These are phyloP conservation scores for Cordyceps pruinosa DNA, from an alignment of 2,329 filamentous ascomycete genomes.

Conservation along the genomic window DNA sequence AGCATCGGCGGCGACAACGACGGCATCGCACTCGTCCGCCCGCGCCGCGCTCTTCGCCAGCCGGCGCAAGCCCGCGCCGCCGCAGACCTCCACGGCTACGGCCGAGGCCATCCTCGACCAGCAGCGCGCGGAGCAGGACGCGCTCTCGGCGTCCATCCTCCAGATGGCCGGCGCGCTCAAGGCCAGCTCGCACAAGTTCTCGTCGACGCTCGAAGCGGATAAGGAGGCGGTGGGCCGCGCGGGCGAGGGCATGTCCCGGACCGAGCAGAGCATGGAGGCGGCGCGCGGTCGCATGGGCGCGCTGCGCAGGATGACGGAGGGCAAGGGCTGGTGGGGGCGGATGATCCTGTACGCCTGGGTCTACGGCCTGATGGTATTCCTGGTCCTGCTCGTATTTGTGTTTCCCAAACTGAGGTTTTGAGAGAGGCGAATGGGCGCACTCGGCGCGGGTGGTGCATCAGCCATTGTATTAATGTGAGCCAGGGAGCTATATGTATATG, in stretches of 20 bases:
- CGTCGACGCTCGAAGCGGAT: constrained; percentile 61
- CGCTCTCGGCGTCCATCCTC: constrained; percentile 73
- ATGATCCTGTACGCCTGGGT: constrained; percentile 82
- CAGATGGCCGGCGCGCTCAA: constrained; percentile 74
- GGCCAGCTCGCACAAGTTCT: constrained; percentile 64
- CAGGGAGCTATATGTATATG: constrained; percentile 2
- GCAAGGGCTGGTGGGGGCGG: constrained; percentile 78
- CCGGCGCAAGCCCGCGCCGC: constrained; percentile 29
- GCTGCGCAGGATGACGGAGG: constrained; percentile 75
- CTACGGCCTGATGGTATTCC: constrained; percentile 69
- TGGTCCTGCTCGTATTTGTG: constrained; percentile 75
- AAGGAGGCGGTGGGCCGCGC: constrained; percentile 67
- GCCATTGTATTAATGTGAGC: constrained; percentile 3
- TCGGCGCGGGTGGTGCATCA: neutral
- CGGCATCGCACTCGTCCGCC: constrained; percentile 27
- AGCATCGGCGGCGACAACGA: constrained; percentile 15
- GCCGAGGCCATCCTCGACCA: constrained; percentile 68
- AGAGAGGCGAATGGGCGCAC: constrained; percentile 15
- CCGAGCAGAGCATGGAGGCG: constrained; percentile 66
- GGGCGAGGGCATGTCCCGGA: constrained; percentile 68
- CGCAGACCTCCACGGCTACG: constrained; percentile 40
- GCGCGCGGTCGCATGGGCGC: constrained; percentile 72
- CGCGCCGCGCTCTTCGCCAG: constrained; percentile 40
- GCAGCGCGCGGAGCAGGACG: constrained; percentile 76
- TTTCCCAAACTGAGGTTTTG: constrained; percentile 83